Conservation (phyloP, 768 basidiomycete species). For the Russula foetens region DNA sequence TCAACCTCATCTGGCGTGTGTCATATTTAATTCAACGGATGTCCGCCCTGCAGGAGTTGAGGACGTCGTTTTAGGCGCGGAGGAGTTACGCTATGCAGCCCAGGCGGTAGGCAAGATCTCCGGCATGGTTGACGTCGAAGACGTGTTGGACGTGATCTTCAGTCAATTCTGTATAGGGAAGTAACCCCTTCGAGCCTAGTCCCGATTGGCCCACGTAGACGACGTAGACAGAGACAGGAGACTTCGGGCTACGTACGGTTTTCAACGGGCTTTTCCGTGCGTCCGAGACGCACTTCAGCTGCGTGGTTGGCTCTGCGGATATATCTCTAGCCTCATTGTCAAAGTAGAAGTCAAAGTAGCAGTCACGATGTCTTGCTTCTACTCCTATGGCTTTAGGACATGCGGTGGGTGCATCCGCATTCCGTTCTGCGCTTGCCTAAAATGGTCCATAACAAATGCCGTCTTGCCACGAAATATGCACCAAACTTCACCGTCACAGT, state of each 20-base stretch:
- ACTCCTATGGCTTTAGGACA: neutral
- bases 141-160: conserved; percentile 77
- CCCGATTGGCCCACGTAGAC: too few species aligned
- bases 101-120: conserved; percentile 79
- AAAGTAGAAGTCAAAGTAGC: too few species aligned
- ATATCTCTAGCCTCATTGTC: too few species aligned
- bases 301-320: too few species aligned
- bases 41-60: conserved; percentile 36
- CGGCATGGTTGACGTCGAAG: conserved; percentile 73
- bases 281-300: too few species aligned
- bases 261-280: neutral
- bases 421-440: neutral
- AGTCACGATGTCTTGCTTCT: too few species aligned
- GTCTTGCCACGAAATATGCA: too few species aligned
- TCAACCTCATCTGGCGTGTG: neutral
- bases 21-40: neutral
- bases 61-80: conserved; percentile 78
- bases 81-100: conserved; percentile 82
- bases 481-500: too few species aligned
- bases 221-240: too few species aligned
- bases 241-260: neutral
- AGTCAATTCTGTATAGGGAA: conserved; percentile 58
- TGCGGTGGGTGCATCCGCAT: neutral
- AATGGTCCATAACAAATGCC: neutral
- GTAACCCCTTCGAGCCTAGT: neutral